These are phyloP conservation scores for Nicotiana noctiflora DNA, from an alignment of 257 asterid genomes.

Conservation along the genomic window DNA sequence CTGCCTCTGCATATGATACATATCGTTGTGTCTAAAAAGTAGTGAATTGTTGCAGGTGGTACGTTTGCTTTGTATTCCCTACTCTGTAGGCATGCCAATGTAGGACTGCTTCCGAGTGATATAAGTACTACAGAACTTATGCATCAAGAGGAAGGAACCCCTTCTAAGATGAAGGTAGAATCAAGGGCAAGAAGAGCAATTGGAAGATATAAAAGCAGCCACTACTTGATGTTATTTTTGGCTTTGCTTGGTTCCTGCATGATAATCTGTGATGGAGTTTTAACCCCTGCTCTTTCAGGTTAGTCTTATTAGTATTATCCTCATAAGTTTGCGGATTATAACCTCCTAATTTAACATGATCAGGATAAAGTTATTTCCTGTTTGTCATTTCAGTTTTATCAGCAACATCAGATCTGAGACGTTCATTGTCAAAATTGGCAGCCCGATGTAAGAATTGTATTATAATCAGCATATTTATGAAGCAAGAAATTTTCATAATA, in stretches of 20 bases:
- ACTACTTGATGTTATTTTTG: conserved; percentile 54
- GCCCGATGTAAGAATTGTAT: conserved; percentile 41
- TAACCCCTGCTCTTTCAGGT: conserved; percentile 98
- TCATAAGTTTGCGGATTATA: background rate
- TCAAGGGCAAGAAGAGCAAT: conserved; percentile 62
- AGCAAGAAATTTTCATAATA: background rate
- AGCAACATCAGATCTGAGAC: conserved; percentile 64
- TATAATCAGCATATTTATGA: background rate
- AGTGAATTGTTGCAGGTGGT: conserved; percentile 63
- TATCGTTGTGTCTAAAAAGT: background rate
- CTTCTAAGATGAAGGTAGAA: conserved; percentile 35
- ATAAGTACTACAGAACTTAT: conserved; percentile 37
- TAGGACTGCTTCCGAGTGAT: conserved; percentile 75
- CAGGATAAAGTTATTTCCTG: background rate
- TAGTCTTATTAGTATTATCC: conserved; percentile 7
- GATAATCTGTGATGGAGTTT: conserved; percentile 77
- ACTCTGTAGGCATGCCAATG: conserved; percentile 75
- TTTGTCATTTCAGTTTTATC: conserved; percentile 55
- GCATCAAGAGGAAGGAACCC: conserved; percentile 39
- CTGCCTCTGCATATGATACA: too few relatives aligned
- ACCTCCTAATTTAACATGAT: background rate
- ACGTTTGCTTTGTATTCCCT: conserved; percentile 82
- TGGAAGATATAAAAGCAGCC: conserved; percentile 63
- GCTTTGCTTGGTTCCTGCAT: conserved; percentile 92
- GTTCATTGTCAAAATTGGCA: conserved; percentile 65